These are phyloP conservation scores for Coriolopsis trogii DNA, from an alignment of 1,284 basidiomycete genomes.

Conservation along the genomic window DNA sequence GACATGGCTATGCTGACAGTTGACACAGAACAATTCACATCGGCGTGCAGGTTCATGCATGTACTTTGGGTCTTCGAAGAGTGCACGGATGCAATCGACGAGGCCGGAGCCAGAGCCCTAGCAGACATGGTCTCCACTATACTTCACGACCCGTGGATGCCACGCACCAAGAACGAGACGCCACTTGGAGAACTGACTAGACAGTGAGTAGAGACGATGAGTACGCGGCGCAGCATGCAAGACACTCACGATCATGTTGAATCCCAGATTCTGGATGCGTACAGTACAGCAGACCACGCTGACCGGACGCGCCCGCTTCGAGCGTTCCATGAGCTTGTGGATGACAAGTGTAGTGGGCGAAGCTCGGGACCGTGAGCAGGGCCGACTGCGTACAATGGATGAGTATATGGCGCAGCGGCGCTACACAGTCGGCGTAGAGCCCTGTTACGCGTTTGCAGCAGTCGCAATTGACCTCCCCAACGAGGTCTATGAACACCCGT, in stretches of 20 bases:
- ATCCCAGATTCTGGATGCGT: conserved; percentile 22
- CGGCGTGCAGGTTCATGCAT: neutral
- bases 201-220: conserved; percentile 33
- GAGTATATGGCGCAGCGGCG: conserved; percentile 34
- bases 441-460: conserved; percentile 34
- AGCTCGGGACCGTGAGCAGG: conserved; percentile 29
- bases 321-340: conserved; percentile 22
- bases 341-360: conserved; percentile 33
- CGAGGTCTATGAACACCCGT: conserved; percentile 34
- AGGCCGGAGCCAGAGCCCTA: conserved; percentile 15
- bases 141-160: conserved; percentile 33
- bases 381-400: conserved; percentile 31
- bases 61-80: conserved; percentile 39
- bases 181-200: conserved; percentile 34
- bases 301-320: conserved; percentile 14
- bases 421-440: conserved; percentile 33
- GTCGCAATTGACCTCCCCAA: conserved; percentile 37
- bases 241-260: too few relatives aligned
- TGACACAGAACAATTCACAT: neutral
- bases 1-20: neutral
- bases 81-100: conserved; percentile 36
- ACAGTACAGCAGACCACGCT: conserved; percentile 8
- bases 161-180: conserved; percentile 33
- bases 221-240: too few relatives aligned
- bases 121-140: conserved; percentile 9